Evolutionary conservation across 257 asterid species (phyloP).

Genomic region (Cordia subcordata): DNA sequence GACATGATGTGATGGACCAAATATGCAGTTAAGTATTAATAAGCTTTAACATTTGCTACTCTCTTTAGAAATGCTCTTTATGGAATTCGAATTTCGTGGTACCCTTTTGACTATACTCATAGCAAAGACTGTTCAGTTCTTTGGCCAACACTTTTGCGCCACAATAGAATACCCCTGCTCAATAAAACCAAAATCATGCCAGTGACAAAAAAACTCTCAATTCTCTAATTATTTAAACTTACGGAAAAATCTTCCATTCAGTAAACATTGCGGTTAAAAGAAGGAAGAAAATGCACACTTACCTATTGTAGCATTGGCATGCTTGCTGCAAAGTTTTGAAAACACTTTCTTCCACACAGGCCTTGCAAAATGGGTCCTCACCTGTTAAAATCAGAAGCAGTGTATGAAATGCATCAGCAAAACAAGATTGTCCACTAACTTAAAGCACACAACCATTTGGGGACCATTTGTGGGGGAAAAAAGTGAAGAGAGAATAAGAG

Average conservation of each 20-base stretch:
- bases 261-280: too few relatives aligned
- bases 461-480: conserved; percentile 3
- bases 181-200: too few relatives aligned
- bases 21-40: too few relatives aligned
- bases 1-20: too few relatives aligned
- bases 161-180: conserved; percentile 84
- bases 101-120: conserved; percentile 85
- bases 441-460: not conserved
- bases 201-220: too few relatives aligned
- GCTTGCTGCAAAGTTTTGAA: conserved; percentile 69
- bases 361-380: conserved; percentile 89
- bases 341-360: conserved; percentile 94
- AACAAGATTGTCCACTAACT: not conserved
- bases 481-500: not conserved
- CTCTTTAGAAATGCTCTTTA: conserved; percentile 69
- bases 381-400: conserved; percentile 38
- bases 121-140: conserved; percentile 75
- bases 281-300: too few relatives aligned
- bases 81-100: conserved; percentile 89
- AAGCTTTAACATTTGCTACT: not conserved
- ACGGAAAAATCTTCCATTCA: too few relatives aligned
- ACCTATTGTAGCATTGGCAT: conserved; percentile 91
- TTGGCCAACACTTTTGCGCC: conserved; percentile 85
- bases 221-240: not conserved
- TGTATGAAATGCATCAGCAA: not conserved